Evolutionary conservation across 2,329 filamentous ascomycete genomes (phyloP).

Genomic region (Cytospora chrysosperma): DNA sequence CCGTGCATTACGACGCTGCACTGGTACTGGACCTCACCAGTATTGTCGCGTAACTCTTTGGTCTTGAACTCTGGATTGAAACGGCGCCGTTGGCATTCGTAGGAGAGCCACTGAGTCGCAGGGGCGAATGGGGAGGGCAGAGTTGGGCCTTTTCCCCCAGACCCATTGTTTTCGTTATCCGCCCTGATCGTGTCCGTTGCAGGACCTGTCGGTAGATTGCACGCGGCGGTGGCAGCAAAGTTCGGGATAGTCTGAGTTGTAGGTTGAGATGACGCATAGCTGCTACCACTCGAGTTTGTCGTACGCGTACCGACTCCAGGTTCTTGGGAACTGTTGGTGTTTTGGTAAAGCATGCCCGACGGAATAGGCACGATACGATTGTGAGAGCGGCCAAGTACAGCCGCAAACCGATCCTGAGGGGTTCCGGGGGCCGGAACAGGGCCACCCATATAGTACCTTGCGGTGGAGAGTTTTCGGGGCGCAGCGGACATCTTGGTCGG

Average conservation of each 20-base stretch:
- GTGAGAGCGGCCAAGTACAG: conserved; percentile 5
- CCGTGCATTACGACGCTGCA: conserved; percentile 18
- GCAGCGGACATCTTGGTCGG: neutral
- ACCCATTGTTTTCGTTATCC: neutral
- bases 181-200: neutral
- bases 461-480: neutral
- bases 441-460: neutral
- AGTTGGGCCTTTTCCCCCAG: conserved; percentile 1
- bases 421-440: conserved; percentile 10
- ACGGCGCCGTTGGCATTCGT: conserved; percentile 26
- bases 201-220: neutral
- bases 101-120: conserved; percentile 17
- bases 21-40: conserved; percentile 5
- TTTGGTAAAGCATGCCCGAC: neutral
- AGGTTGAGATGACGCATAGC: neutral
- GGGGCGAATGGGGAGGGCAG: conserved; percentile 1
- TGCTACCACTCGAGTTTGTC: neutral
- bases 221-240: neutral
- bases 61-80: conserved; percentile 25
- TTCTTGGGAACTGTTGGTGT: neutral
- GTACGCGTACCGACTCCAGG: neutral
- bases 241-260: neutral
- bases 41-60: neutral
- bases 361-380: neutral
- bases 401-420: conserved; percentile 18